Evolutionary conservation across 1,284 basidiomycete species (phyloP).

Genomic region (Filobasidium uniguttulatum): DNA sequence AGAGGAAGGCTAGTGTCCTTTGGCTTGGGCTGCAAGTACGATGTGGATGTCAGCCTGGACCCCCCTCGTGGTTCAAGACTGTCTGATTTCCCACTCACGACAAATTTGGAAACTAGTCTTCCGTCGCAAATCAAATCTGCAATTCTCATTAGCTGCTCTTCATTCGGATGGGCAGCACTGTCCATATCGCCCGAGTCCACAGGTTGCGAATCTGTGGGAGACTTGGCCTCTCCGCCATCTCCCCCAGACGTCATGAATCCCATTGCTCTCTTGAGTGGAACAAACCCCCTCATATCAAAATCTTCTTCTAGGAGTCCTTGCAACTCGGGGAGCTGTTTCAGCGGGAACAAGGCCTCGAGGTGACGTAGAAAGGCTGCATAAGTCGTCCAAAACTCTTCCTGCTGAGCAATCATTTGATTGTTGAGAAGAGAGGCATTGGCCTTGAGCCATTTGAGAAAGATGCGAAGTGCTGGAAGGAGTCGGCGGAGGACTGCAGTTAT

Average conservation of each 20-base stretch:
- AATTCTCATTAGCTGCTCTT: slow-evolving; percentile 87
- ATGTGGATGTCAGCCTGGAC: too few relatives aligned
- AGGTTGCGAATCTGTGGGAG: slow-evolving; percentile 5
- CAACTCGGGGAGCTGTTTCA: slow-evolving; percentile 49
- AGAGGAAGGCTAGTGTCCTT: too few relatives aligned
- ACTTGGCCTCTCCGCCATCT: slow-evolving; percentile 16
- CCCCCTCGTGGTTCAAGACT: too few relatives aligned
- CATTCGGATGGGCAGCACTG: slow-evolving; percentile 70
- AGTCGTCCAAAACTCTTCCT: slow-evolving; percentile 51
- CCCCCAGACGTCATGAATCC: slow-evolving; percentile 38
- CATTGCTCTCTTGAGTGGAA: slow-evolving; percentile 54
- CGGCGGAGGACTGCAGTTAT: slow-evolving; percentile 77
- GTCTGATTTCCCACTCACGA: slow-evolving; percentile 25
- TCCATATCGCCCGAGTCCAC: too few relatives aligned
- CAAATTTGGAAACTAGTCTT: slow-evolving; percentile 32
- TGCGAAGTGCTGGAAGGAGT: slow-evolving; percentile 70
- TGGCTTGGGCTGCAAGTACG: too few relatives aligned
- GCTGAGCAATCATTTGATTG: slow-evolving; percentile 16
- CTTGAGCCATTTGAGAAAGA: slow-evolving; percentile 77
- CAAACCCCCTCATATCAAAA: slow-evolving; percentile 72
- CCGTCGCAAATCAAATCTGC: slow-evolving; percentile 71
- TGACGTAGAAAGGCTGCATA: slow-evolving; percentile 57
- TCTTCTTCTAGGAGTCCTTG: slow-evolving; percentile 75
- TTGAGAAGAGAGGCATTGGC: slow-evolving; percentile 49
- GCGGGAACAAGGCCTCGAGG: slow-evolving; percentile 57